phyloP scores from a whole-genome alignment of 257 asterid species.

The Henckelia pumila region DNA sequence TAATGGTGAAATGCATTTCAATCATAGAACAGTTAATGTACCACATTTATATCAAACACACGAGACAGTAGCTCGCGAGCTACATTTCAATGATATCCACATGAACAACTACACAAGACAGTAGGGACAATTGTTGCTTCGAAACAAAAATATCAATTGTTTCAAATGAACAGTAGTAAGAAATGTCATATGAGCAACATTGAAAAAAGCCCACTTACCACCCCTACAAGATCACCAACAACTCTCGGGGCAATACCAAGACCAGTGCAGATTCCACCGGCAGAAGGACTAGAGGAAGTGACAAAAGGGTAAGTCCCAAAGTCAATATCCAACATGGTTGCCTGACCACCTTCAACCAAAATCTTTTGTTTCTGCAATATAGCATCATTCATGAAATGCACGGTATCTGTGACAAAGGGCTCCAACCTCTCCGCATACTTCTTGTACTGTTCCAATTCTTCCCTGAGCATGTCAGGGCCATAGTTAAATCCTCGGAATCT shows the following conservation, averaged over 20 bases:
- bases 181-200: slow-evolving; percentile 4
- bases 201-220: slow-evolving; percentile 51
- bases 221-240: slow-evolving; percentile 91
- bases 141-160: not conserved
- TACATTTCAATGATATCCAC: not conserved
- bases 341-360: slow-evolving; percentile 99
- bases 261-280: slow-evolving; percentile 98
- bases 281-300: slow-evolving; percentile 95
- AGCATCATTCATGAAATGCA: slow-evolving; percentile 80
- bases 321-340: slow-evolving; percentile 93
- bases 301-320: slow-evolving; percentile 98
- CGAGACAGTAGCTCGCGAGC: too few species aligned
- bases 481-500: slow-evolving; percentile 72
- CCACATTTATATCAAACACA: too few species aligned
- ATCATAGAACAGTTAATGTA: not conserved
- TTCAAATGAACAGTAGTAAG: not conserved
- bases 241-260: slow-evolving; percentile 96
- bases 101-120: not conserved
- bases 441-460: slow-evolving; percentile 81
- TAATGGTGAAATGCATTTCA: too few species aligned
- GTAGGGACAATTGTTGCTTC: not conserved
- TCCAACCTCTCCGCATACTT: slow-evolving; percentile 84
- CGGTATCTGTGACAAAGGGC: slow-evolving; percentile 81
- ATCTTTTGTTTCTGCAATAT: slow-evolving; percentile 60
- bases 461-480: slow-evolving; percentile 75